phyloP scores from a whole-genome alignment of 345 rosid species.

The Trapa bicornis region DNA sequence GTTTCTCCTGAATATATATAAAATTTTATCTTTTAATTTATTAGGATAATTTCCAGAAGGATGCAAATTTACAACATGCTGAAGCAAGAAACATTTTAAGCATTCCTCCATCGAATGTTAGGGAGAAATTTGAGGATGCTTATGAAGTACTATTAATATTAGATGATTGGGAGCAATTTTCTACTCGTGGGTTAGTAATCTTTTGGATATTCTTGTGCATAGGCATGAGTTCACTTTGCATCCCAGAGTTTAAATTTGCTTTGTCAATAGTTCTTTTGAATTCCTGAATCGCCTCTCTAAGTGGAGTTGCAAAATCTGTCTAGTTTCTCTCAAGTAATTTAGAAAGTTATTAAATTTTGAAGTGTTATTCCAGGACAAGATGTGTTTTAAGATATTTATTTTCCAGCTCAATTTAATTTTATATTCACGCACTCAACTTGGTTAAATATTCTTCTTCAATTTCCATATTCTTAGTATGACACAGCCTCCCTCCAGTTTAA shows the following conservation, averaged over 20 bases:
- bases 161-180: constrained; percentile 80
- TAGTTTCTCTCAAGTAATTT: background rate
- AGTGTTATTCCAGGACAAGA: background rate
- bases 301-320: background rate
- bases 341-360: background rate
- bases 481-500: constrained; percentile 34
- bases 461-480: background rate
- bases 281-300: background rate
- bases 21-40: too few species aligned
- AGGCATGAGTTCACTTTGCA: background rate
- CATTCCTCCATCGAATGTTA: constrained; percentile 56
- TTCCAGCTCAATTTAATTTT: background rate
- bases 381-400: background rate
- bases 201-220: background rate
- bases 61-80: constrained; percentile 21
- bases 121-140: constrained; percentile 67
- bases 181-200: constrained; percentile 48
- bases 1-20: background rate
- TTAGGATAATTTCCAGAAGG: background rate
- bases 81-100: constrained; percentile 22
- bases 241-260: background rate
- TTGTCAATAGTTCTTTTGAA: background rate
- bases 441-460: background rate
- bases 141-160: constrained; percentile 67
- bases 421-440: background rate